Base-by-base conservation (phyloP, 169 alveolate species). In the Eimeria necatrix region DNA sequence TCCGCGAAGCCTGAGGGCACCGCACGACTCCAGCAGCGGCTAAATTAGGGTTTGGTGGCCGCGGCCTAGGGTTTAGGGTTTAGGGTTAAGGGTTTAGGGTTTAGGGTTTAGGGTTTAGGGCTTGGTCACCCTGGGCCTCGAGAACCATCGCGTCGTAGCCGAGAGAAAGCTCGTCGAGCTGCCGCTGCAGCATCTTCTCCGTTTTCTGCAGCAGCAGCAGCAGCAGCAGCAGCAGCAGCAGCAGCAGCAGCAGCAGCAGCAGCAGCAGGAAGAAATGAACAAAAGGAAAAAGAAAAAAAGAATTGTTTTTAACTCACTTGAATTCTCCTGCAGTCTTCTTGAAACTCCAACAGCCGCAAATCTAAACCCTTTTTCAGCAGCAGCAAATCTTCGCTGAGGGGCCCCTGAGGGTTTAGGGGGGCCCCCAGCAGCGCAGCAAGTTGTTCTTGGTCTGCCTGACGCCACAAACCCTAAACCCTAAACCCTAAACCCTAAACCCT, bases 261-360 rank as follows among this genome's bases (percentile, higher is more conserved):
- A n/a, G n/a, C n/a, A n/a, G n/a, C n/a, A n/a, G n/a, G n/a, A n/a
- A 61, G n/a, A 61, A 4, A 61, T 26, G 12, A 18, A 10, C 14
- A 9, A n/a, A 6, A 18, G n/a, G n/a, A n/a, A n/a, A n/a, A n/a
- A n/a, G n/a, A n/a, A n/a, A n/a, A n/a, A n/a, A n/a, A n/a, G n/a
- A n/a, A n/a, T n/a, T n/a, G n/a, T n/a, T n/a, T n/a, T n/a, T n/a
- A n/a, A n/a, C n/a, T n/a, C 22, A 91, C 95, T 81, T 91, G 96
- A 18, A 94, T 89, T 3, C 96, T 53, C 1, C 96, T 95, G 86
- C 96, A 94, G 84, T 94, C 96, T 51, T 94, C 96, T 59, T 94
- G 95, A 22, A 91, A 94, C 80, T 94, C 96, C 10, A 94, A 24
- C 4, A 94, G 93, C 32, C 96, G 88, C 4, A 94, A 78, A 52